Evolutionary conservation across 352 stramenopile species (phyloP), one percentile per base, ranked within the genome.

Genomic region (Phytophthora palmivora): DNA sequence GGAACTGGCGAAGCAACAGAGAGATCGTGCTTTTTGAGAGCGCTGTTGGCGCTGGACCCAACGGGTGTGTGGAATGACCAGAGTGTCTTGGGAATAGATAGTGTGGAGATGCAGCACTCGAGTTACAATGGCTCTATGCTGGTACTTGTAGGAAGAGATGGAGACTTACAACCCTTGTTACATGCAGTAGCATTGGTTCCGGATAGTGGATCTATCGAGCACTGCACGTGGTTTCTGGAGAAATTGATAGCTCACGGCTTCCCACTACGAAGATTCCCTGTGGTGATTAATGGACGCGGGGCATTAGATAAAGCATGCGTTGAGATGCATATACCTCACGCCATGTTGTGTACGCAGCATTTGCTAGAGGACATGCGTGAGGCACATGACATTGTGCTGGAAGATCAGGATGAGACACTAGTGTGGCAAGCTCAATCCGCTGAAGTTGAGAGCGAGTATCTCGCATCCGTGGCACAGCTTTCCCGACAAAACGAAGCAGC

Each of bases 221-320:
- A 85, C 49, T 78, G 64, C 22, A 46, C 47, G 19, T 85, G 76
- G 76, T 85, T 85, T 45, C 45, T 85, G 18, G 52, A 69, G 12
- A 80, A 83, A 38, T 55, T 85, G 36, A 58, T 79, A 4, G 62
- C 69, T 11, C 75, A 79, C 43, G 76, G 76, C 1, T 85, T 82
- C 56, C 73, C 76, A 9, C 30, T 85, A 34, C 67, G 70, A 5
- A 65, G 72, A 26, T 79, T 81, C 30, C 67, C 68, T 11, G 36
- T 85, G 16, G 77, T 79, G 22, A 61, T 71, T 24, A 70, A 76
- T 46, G 73, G 70, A 9, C 49, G 63, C 15, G 61, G 54, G 14
- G 46, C 44, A 3, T 47, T 82, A 46, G 30, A 30, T 15, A 38
- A 58, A 0, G 60, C 71, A 1, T 78, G 70, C 18, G 41, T 39